Percentiles rank a stretch among this genome's conserved stretches.
Evolutionary conservation across 2,329 filamentous ascomycete species (phyloP).

Genomic region (Microdochium trichocladiopsis): DNA sequence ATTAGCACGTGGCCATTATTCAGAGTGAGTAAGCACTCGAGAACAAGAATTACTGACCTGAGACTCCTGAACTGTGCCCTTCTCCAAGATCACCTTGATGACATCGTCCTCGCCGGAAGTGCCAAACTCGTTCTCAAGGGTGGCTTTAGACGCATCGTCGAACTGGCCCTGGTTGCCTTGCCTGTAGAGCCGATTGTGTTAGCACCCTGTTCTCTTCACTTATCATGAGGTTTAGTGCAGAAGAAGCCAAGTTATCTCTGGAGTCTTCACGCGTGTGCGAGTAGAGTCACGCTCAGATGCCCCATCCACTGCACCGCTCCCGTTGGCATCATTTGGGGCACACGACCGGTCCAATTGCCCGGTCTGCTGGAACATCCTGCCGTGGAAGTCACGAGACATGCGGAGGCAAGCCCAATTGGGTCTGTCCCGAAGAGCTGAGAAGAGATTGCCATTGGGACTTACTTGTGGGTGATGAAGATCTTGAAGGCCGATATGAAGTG

Average conservation of each 20-base stretch:
- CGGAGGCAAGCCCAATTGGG: conserved; percentile 1
- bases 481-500: conserved; percentile 86
- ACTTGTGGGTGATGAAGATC: conserved; percentile 87
- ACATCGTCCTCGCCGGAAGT: conserved; percentile 73
- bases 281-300: no score
- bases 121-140: conserved; percentile 81
- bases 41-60: conserved; percentile 30
- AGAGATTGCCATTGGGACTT: no score
- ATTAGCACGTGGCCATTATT: conserved; percentile 3
- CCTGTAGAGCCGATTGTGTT: conserved; percentile 35
- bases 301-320: no score
- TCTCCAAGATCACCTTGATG: conserved; percentile 73
- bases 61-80: conserved; percentile 60
- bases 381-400: no score
- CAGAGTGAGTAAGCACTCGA: conserved; percentile 1
- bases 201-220: no score
- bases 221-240: no score
- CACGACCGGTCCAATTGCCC: no score
- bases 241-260: no score
- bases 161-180: conserved; percentile 79
- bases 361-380: no score
- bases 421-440: no score
- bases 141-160: conserved; percentile 67
- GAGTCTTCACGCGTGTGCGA: no score
- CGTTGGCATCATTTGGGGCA: no score